Evolutionary conservation across 495 filamentous ascomycete species (phyloP).

Genomic region (Sabuloglossum arenarium): DNA sequence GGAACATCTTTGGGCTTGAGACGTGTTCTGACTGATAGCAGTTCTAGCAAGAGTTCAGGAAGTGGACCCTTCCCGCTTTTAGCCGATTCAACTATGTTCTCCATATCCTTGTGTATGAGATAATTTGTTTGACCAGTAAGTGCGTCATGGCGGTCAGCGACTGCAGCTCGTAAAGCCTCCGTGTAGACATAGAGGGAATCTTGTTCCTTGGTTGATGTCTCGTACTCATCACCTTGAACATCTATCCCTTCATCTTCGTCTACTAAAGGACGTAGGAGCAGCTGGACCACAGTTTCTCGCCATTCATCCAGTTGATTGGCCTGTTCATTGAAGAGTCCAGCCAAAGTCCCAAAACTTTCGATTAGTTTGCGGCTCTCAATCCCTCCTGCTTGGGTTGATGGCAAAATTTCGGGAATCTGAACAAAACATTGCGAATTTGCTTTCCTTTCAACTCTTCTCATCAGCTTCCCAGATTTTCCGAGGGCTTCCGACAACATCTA

Average conservation of each 20-base stretch:
- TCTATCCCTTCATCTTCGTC: conserved; percentile 59
- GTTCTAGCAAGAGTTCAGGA: conserved; percentile 41
- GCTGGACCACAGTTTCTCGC: conserved; percentile 45
- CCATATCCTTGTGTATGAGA: conserved; percentile 62
- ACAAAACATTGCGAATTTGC: conserved; percentile 31
- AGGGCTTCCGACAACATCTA: background rate
- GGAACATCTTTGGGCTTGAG: conserved; percentile 36
- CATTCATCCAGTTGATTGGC: conserved; percentile 46
- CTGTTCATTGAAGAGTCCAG: conserved; percentile 42
- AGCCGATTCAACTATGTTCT: conserved; percentile 33
- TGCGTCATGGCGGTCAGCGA: conserved; percentile 58
- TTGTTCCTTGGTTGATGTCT: conserved; percentile 66
- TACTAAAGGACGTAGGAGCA: conserved; percentile 54
- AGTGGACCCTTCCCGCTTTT: conserved; percentile 42
- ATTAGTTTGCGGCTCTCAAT: conserved; percentile 38
- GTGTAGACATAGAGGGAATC: conserved; percentile 73
- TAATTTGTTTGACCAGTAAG: conserved; percentile 54
- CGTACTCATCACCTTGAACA: conserved; percentile 72
- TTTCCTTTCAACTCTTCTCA: conserved; percentile 28
- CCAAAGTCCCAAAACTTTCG: conserved; percentile 32
- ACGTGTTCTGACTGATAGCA: conserved; percentile 32
- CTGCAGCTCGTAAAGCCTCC: conserved; percentile 46
- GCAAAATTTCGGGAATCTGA: conserved; percentile 37
- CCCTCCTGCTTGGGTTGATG: conserved; percentile 29
- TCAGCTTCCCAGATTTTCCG: conserved; percentile 26